A percentile compares a stretch with the other conserved stretches of the same genome.
These are phyloP conservation scores for Digitaria exilis DNA, from an alignment of 202 grass and related monocot genomes.

Conservation along the genomic window DNA sequence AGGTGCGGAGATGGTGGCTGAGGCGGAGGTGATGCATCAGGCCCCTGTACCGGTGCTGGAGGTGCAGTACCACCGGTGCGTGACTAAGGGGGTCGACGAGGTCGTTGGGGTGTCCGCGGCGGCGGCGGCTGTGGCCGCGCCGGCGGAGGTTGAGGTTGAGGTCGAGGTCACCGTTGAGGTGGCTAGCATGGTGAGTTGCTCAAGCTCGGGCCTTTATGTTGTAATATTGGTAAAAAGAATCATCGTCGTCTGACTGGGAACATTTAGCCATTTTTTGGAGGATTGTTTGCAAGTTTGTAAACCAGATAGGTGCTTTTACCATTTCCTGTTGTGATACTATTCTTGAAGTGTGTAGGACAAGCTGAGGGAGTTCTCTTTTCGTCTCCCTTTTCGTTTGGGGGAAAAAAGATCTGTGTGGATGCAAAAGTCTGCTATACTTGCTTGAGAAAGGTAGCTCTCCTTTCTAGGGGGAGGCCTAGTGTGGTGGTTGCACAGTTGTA, in stretches of 20 bases:
- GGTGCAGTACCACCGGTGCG: conserved; percentile 53
- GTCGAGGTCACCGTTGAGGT: conserved; percentile 47
- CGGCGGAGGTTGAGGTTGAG: conserved; percentile 38
- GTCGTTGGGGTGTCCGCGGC: conserved; percentile 49
- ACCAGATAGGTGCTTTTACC: background rate
- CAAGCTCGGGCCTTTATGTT: background rate
- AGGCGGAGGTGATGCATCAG: conserved; percentile 75
- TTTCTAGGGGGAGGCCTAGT: conserved; percentile 33
- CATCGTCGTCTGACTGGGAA: background rate
- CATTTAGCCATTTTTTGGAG: background rate
- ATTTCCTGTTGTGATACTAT: background rate
- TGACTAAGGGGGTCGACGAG: conserved; percentile 42
- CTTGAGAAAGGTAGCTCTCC: conserved; percentile 43
- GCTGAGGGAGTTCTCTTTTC: background rate
- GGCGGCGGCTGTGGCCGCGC: conserved; percentile 18
- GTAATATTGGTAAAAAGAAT: background rate
- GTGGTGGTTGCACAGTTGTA: conserved; percentile 57
- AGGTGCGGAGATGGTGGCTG: conserved; percentile 71
- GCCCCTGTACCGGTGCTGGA: conserved; percentile 47
- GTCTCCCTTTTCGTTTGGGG: background rate
- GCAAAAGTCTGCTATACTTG: conserved; percentile 48
- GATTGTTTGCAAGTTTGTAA: conserved; percentile 2
- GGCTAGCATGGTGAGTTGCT: conserved; percentile 56
- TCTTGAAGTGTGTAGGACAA: conserved; percentile 21
- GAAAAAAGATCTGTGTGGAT: conserved; percentile 33